Evolutionary conservation across 768 basidiomycete genomes (phyloP), one percentile per base, ranked within the genome.

Genomic region (Boletales sp.): DNA sequence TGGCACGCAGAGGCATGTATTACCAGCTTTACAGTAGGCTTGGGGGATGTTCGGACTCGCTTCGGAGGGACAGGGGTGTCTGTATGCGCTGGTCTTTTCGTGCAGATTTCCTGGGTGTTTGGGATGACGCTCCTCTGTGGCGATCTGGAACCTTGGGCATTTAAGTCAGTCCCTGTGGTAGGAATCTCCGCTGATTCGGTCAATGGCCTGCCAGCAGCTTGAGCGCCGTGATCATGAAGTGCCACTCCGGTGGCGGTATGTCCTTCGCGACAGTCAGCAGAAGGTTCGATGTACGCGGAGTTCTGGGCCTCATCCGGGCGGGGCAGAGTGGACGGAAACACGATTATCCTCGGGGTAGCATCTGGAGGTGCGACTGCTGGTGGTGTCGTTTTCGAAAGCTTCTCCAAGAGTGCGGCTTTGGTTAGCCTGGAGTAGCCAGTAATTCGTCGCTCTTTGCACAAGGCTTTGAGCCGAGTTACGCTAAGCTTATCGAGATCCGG

Each of bases 361-460:
- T 38, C 40, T 32, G 50, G 32, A 38, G 27, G 13, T 27, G 24
- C 24, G 24, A 27, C 24, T 27, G 24, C 24, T 6, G 24, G 24
- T 27, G 24, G 5, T 27, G 24, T 27, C 24, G 24, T 27, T 27
- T 7, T 7, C 3, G 24, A 27, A 27, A 81, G 62, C 60, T 76
- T 84, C 51, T 73, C 70, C 27, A 89, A 64, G 34, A 89, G 72
- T 1, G 70, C 77, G 45, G 71, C 67, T 63, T 88, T 88, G 36
- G 66, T 62, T 17, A 87, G 76, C 61, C 84, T 90, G 10, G 85
- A 86, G 61, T 86, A 89, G 0, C 83, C 84, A 38, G 71, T 60
- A 21, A 89, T 69, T 18, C 74, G 70, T 47, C 68, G 74, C 44
- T 83, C 84, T 61, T 85, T 89, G 66, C 86, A 90, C 13, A 88